Percentiles rank a stretch among this genome's conserved stretches.
Conservation (phyloP, 805 yeast genomes). For the Blastobotrys chiropterorum region DNA sequence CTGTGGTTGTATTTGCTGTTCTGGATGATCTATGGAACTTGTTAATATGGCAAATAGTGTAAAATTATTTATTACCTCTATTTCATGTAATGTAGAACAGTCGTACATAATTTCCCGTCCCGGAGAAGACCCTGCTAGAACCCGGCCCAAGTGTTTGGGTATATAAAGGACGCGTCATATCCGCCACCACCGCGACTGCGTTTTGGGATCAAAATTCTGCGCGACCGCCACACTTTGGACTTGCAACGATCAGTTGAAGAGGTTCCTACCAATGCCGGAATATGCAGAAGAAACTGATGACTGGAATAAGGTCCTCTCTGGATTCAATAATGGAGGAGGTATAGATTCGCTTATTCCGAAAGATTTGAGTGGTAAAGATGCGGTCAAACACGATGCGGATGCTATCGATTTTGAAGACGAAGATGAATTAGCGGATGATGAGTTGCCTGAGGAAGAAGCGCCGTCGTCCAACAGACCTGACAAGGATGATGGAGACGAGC, state of each 20-base stretch:
- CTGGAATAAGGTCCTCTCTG: conserved; percentile 24
- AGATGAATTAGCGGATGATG: conserved; percentile 92
- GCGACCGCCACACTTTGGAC: background rate
- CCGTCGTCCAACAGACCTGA: conserved; percentile 19
- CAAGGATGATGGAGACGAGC: conserved; percentile 18
- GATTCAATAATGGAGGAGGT: conserved; percentile 14
- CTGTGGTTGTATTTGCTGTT: conserved; percentile 4
- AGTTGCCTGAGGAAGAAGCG: conserved; percentile 23
- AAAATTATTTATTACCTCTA: background rate
- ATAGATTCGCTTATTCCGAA: conserved; percentile 25
- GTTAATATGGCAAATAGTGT: background rate
- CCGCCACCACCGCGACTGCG: background rate
- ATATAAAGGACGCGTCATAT: background rate
- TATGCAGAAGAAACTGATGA: conserved; percentile 27
- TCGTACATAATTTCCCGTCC: background rate
- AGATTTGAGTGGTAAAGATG: conserved; percentile 38
- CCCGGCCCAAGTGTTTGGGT: background rate
- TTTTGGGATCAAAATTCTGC: background rate
- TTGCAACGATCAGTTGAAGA: background rate
- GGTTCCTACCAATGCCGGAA: background rate
- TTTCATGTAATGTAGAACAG: too few relatives aligned
- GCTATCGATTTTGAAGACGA: conserved; percentile 93
- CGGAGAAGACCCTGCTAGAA: background rate
- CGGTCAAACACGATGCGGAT: conserved; percentile 75
- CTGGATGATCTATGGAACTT: too few relatives aligned